These are phyloP conservation scores for Trichophyton verrucosum DNA, from an alignment of 2,329 filamentous ascomycete species.

Conservation along the genomic window DNA sequence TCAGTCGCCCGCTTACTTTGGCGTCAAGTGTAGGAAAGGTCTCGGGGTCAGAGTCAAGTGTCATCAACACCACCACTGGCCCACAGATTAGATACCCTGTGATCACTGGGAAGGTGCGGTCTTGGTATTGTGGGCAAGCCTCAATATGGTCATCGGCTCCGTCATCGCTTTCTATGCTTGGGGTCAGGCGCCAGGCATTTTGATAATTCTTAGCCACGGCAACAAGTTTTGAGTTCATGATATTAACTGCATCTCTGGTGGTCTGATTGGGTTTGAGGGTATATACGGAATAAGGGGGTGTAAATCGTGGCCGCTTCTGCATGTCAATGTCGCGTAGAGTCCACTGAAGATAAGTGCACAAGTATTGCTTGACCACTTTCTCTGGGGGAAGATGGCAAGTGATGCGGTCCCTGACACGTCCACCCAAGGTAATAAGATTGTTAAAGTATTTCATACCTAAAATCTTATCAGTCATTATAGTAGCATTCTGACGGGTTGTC, in stretches of 20 bases:
- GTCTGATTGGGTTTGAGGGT: conserved; percentile 29
- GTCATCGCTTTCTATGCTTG: conserved; percentile 7
- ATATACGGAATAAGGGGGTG: conserved; percentile 38
- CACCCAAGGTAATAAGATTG: conserved; percentile 39
- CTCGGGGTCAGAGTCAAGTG: conserved; percentile 34
- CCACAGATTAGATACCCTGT: conserved; percentile 44
- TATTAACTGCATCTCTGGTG: conserved; percentile 30
- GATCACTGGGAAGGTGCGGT: conserved; percentile 35
- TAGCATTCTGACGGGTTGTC: not conserved
- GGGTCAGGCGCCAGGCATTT: conserved; percentile 15
- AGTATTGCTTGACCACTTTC: conserved; percentile 27
- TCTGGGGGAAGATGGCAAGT: conserved; percentile 26
- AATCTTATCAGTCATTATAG: not conserved
- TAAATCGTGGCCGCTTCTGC: conserved; percentile 21
- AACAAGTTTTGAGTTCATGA: conserved; percentile 34
- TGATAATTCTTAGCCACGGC: conserved; percentile 34
- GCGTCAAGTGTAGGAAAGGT: conserved; percentile 13
- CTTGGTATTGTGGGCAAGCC: conserved; percentile 9
- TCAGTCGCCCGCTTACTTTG: conserved; percentile 21
- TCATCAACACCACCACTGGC: conserved; percentile 42
- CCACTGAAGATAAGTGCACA: conserved; percentile 43
- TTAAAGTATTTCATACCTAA: conserved; percentile 40
- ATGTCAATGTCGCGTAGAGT: conserved; percentile 39
- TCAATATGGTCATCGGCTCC: conserved; percentile 6
- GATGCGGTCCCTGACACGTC: conserved; percentile 40